These are phyloP conservation scores for Coniochaeta prunicola DNA, from an alignment of 2,329 filamentous ascomycete genomes.

Conservation along the genomic window DNA sequence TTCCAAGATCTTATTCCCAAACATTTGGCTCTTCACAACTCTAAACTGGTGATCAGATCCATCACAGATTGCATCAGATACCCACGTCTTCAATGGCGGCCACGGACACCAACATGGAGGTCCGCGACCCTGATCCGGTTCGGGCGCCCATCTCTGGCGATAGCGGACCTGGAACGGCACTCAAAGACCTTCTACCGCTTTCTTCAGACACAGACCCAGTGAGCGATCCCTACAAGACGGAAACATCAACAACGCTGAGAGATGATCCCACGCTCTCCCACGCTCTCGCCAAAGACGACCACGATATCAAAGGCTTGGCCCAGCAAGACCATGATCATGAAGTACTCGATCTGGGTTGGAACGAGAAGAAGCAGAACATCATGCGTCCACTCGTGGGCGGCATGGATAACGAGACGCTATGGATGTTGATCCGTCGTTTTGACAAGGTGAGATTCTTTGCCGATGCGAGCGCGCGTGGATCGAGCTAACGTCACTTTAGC, in stretches of 20 bases:
- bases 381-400: conserved; percentile 57
- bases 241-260: conserved; percentile 14
- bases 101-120: conserved; percentile 5
- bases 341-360: conserved; percentile 64
- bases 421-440: conserved; percentile 65
- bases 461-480: too few species aligned
- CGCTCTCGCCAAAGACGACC: conserved; percentile 32
- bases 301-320: conserved; percentile 35
- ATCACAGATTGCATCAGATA: neutral
- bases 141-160: conserved; percentile 8
- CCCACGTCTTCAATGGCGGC: neutral
- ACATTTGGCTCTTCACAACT: neutral
- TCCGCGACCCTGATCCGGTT: neutral
- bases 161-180: conserved; percentile 12
- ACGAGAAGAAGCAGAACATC: conserved; percentile 49
- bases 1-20: neutral
- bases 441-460: conserved; percentile 67
- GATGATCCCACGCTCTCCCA: conserved; percentile 31
- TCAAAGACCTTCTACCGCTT: conserved; percentile 25
- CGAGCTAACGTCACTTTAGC: conserved; percentile 23
- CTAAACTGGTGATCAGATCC: neutral
- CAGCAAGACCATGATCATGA: conserved; percentile 45
- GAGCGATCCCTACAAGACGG: conserved; percentile 16
- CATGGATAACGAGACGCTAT: conserved; percentile 64
- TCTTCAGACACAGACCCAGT: conserved; percentile 22